Conservation (phyloP, 805 yeast genomes). For the Pichia pseudocactophila region DNA sequence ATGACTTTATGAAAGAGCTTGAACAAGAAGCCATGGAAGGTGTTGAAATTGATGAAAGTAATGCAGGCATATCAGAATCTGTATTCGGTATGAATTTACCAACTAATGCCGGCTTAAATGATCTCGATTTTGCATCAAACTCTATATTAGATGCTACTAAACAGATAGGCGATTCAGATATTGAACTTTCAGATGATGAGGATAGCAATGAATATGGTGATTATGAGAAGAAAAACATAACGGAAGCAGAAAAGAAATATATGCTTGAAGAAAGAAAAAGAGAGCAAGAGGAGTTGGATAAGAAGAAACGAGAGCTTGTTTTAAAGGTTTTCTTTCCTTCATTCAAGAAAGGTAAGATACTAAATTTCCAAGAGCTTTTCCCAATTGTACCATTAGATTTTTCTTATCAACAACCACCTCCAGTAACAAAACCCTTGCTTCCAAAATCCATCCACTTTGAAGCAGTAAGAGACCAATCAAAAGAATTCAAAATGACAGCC, state of each 20-base stretch:
- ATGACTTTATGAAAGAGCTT: slow-evolving; percentile 31
- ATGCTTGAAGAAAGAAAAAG: slow-evolving; percentile 4
- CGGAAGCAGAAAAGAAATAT: slow-evolving; percentile 6
- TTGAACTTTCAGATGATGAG: slow-evolving; percentile 24
- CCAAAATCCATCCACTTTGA: slow-evolving; percentile 58
- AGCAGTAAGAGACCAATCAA: slow-evolving; percentile 51
- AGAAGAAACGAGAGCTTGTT: slow-evolving; percentile 26
- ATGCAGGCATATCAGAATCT: slow-evolving; percentile 22
- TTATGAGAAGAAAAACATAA: slow-evolving; percentile 4
- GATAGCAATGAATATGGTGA: slow-evolving; percentile 12
- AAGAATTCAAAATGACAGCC: slow-evolving; percentile 34
- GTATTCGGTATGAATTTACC: slow-evolving; percentile 28
- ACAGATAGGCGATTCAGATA: slow-evolving; percentile 16
- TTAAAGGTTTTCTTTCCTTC: slow-evolving; percentile 52
- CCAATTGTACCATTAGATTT: slow-evolving; percentile 49
- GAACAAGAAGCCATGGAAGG: slow-evolving; percentile 31
- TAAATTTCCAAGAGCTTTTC: slow-evolving; percentile 59
- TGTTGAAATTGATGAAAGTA: slow-evolving; percentile 26
- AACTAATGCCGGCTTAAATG: slow-evolving; percentile 23
- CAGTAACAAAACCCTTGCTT: slow-evolving; percentile 35
- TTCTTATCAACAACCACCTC: slow-evolving; percentile 43
- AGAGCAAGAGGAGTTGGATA: slow-evolving; percentile 22
- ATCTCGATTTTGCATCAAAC: slow-evolving; percentile 25
- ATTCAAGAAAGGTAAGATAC: slow-evolving; percentile 44
- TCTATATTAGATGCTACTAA: slow-evolving; percentile 15